Conservation (phyloP, 495 filamentous ascomycete species). For the Rostrohypoxylon terebratum region DNA sequence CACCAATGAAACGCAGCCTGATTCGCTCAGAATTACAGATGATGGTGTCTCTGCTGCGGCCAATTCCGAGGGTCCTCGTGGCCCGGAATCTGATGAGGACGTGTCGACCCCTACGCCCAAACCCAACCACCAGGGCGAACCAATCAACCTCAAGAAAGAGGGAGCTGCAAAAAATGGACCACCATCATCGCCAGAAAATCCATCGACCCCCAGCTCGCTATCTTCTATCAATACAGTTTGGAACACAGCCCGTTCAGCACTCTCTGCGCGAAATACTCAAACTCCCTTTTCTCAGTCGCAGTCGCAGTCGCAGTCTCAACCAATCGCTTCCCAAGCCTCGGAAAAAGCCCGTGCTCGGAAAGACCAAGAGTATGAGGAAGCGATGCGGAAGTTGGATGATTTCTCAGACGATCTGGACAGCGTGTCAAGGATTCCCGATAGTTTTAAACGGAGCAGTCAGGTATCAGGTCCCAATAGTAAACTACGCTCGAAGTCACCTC, state of each 20-base stretch:
- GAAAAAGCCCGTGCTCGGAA: conserved; percentile 35
- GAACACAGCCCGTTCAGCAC: conserved; percentile 46
- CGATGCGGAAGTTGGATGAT: conserved; percentile 52
- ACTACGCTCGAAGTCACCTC: conserved; percentile 13
- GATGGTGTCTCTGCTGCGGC: conserved; percentile 18
- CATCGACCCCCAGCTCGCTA: conserved; percentile 46
- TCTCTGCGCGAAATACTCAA: conserved; percentile 44
- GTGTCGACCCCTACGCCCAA: conserved; percentile 27
- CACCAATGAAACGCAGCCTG: conserved; percentile 43
- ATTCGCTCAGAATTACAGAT: conserved; percentile 42
- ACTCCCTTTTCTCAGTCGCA: conserved; percentile 22
- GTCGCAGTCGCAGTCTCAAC: conserved; percentile 8
- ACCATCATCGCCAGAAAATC: conserved; percentile 12
- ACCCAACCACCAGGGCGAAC: conserved; percentile 20
- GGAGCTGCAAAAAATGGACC: background rate
- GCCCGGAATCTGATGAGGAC: conserved; percentile 18
- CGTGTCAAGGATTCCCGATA: conserved; percentile 23
- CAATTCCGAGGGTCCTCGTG: conserved; percentile 3
- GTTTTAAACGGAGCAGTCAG: conserved; percentile 24
- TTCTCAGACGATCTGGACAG: conserved; percentile 38
- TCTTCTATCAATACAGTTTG: conserved; percentile 56
- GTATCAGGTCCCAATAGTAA: background rate
- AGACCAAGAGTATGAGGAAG: conserved; percentile 53
- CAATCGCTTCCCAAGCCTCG: conserved; percentile 28
- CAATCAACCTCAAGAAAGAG: conserved; percentile 8